phyloP scores from a whole-genome alignment of 192 early-diverging fungal species.

The Pecoramyces ruminantium region DNA sequence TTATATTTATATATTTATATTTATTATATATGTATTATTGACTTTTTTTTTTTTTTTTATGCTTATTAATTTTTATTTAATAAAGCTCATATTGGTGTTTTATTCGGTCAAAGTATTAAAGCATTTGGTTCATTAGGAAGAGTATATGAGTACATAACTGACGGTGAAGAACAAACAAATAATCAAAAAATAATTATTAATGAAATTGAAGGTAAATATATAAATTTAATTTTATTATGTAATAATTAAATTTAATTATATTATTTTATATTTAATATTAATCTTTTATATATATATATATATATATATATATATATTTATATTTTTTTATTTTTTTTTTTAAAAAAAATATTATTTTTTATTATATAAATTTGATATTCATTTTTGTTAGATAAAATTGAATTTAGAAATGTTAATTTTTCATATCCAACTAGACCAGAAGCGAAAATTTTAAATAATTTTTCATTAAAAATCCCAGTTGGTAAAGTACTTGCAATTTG shows the following conservation, averaged over 20 bases:
- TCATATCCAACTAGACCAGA: slow-evolving; percentile 45
- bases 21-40: too few species aligned
- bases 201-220: neutral
- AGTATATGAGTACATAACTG: neutral
- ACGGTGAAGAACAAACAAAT: neutral
- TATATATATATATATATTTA: too few species aligned
- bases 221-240: too few species aligned
- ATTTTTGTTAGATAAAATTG: slow-evolving; percentile 15
- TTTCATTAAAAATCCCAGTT: slow-evolving; percentile 24
- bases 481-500: neutral
- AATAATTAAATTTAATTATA: too few species aligned
- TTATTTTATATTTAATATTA: too few species aligned
- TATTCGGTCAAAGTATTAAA: neutral
- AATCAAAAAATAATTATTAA: neutral
- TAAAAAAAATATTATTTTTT: too few species aligned
- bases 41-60: too few species aligned
- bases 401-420: slow-evolving; percentile 40
- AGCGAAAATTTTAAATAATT: slow-evolving; percentile 25
- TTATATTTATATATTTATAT: too few species aligned
- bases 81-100: neutral
- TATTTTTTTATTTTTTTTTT: too few species aligned
- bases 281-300: too few species aligned
- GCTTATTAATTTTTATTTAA: too few species aligned
- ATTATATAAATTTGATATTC: too few species aligned
- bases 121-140: neutral